Evolutionary conservation across 345 rosid species (phyloP), one percentile per base, ranked within the genome.

Genomic region (Eutrema yunnanense): DNA sequence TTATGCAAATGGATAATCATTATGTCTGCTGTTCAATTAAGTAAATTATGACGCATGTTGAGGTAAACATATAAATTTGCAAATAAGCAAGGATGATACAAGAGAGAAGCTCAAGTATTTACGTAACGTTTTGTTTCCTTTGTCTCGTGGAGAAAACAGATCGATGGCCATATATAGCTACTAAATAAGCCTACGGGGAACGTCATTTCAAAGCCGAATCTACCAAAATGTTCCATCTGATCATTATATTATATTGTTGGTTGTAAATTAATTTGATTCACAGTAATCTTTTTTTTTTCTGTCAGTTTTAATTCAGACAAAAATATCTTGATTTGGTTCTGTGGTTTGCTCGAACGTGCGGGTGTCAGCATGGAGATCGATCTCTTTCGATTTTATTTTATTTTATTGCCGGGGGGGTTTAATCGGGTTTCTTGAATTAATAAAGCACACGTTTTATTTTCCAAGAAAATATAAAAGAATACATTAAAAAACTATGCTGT

Each of bases 31-130:
- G 51, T 40, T 50, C 8, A 30, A 10, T 19, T 30, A 36, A 61
- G 42, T 30, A 51, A 61, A 61, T 51, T 4, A 51, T 71, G 60
- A 71, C 61, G 2, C 34, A 12, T 32, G 69, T 42, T 71, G 69
- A 71, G 53, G 52, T 51, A 12, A 61, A 71, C 36, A 71, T 50
- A 61, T 16, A 5, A 16, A 16, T 61, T 71, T 50, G 37, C 69
- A 51, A 69, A 50, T 38, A 50, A 71, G 42, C 59, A 36, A 37
- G 14, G 30, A 59, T 26, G 30, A 59, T 26, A 59, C 27, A 34
- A 22, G 34, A 47, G 33, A 14, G 60, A 71, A 71, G 63, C 61
- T 50, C 60, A 49, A 40, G 60, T 29, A 60, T 49, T 49, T 8
- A 71, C 33, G 27, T 40, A 37, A 50, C 60, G 42, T 40, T 60